A percentile compares a stretch with the other conserved stretches of the same genome.
Conservation (phyloP, 495 filamentous ascomycete species). For the Aspergillus baeticus region DNA sequence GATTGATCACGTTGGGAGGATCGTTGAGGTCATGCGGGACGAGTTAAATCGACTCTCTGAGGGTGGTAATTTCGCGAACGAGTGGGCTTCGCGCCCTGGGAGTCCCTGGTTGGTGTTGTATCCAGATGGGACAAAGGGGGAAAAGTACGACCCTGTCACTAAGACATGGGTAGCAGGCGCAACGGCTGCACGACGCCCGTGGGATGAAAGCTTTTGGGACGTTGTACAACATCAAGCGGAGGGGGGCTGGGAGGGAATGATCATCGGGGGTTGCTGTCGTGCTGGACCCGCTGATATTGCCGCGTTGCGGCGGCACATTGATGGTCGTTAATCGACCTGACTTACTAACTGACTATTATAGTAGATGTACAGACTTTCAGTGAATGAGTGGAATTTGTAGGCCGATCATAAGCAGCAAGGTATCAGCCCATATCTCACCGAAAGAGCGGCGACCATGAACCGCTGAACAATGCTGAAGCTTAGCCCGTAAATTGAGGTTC, state of each 20-base stretch:
- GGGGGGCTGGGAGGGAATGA: slow-evolving; percentile 17
- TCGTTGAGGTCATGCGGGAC: slow-evolving; percentile 47
- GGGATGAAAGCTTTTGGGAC: slow-evolving; percentile 19
- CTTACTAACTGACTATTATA: too few relatives aligned
- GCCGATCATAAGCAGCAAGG: too few relatives aligned
- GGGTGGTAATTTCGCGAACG: slow-evolving; percentile 22
- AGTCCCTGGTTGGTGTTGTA: slow-evolving; percentile 59
- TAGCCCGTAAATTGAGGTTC: too few relatives aligned
- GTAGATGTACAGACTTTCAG: too few relatives aligned
- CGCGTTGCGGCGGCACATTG: slow-evolving; percentile 13
- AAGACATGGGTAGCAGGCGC: slow-evolving; percentile 49
- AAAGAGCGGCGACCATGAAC: too few relatives aligned
- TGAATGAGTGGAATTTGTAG: too few relatives aligned
- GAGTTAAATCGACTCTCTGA: slow-evolving; percentile 32
- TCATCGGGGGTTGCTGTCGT: slow-evolving; percentile 24
- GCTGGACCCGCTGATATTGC: slow-evolving; percentile 18
- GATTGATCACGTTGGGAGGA: slow-evolving; percentile 46
- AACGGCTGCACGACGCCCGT: slow-evolving; percentile 20
- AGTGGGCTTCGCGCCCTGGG: slow-evolving; percentile 22
- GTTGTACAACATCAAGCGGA: slow-evolving; percentile 9
- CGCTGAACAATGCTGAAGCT: too few relatives aligned
- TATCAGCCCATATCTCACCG: too few relatives aligned
- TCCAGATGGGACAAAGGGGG: slow-evolving; percentile 67
- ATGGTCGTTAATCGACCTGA: too few relatives aligned
- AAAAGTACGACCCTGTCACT: slow-evolving; percentile 61